Base-by-base conservation (phyloP, 2,329 filamentous ascomycete genomes). In the Chaetoscypha palmicola region DNA sequence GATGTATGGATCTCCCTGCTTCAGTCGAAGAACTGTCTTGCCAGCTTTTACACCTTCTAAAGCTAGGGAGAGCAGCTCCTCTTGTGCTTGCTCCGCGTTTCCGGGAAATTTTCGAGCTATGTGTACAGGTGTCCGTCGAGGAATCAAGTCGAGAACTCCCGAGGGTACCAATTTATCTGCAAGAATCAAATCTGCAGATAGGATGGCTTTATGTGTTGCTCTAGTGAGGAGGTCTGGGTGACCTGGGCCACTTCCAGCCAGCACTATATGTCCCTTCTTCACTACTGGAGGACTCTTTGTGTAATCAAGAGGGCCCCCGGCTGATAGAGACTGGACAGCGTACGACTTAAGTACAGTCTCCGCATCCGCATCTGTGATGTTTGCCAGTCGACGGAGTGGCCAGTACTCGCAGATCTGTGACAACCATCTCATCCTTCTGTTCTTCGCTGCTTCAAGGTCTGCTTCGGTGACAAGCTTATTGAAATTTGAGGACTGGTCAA, bases 341-440 rank as follows among this genome's bases (percentile, higher is more conserved):
- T 94, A 95, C 2, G 85, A 80, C 50, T 76, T 69, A n/a, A 98
- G 72, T 0, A 97, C 78, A 10, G 68, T 64, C 12, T 86, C 79
- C 5, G 96, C 80, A 54, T 97, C 90, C 7, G 75, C 74, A 57
- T 95, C 87, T 3, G 77, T 83, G 51, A 97, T 83, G 31, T 75
- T 73, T 5, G 89, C 88, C 1, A 98, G 75, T 14, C 86, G 79
- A 51, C 81, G 81, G 20, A 98, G 72, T 1, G 92, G 90, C 92
- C 92, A 98, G 67, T 98, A 98, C 69, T 98, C 92, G 72, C 92
- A 98, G 41, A 98, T 88, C 62, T 98, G 92, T 16, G 85, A 79
- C 1, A 98, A 72, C 92, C 92, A 98, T 46, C 92, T 78, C 72
- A 94, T 90, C 40, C 92, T 77, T 47, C 91, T 74, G 17, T 77